Evolutionary conservation across 805 yeast genomes (phyloP), one percentile per base, ranked within the genome.

Genomic region (Candida multigemmis): DNA sequence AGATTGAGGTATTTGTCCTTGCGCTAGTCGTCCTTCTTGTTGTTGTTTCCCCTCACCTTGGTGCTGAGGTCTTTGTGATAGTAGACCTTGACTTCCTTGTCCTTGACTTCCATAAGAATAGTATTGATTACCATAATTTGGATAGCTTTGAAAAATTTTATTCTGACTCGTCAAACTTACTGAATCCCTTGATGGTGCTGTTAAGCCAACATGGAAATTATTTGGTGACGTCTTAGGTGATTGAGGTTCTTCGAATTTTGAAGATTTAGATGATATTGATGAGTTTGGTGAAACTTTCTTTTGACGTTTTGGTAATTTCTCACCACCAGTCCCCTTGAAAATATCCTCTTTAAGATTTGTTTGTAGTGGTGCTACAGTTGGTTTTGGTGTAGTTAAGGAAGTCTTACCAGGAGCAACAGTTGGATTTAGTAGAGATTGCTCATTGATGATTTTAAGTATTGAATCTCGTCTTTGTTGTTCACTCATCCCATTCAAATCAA

Each of bases 401-500:
- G 19, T 17, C 19, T 17, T 7, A 17, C n/a, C 19, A 17, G 19
- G 19, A 7, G 28, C 24, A 18, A 32, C 39, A 26, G 36, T 26
- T 13, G 33, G 32, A 19, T 26, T 21, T 29, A 33, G n/a, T n/a
- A n/a, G n/a, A n/a, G n/a, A n/a, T 7, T 47, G 60, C 28, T 57
- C 65, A 34, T 38, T 57, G 17, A 60, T 42, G 9, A 50, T 38
- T 31, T 58, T 60, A 27, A 60, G 37, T 4, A 61, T 50, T 3
- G 64, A 56, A 29, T 56, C 60, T 30, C 66, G 38, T 23, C 66
- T 46, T 36, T 60, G 61, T 31, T 56, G 59, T 24, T 50, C 44
- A 32, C 54, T 56, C 60, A 59, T 58, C 24, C 48, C 50, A 31
- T 43, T 47, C 15, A 60, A 49, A 31, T 59, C 65, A 17, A 58